A percentile compares a stretch with the other conserved stretches of the same genome.
phyloP scores from a whole-genome alignment of 768 basidiomycete species.

The Auriscalpium vulgare region DNA sequence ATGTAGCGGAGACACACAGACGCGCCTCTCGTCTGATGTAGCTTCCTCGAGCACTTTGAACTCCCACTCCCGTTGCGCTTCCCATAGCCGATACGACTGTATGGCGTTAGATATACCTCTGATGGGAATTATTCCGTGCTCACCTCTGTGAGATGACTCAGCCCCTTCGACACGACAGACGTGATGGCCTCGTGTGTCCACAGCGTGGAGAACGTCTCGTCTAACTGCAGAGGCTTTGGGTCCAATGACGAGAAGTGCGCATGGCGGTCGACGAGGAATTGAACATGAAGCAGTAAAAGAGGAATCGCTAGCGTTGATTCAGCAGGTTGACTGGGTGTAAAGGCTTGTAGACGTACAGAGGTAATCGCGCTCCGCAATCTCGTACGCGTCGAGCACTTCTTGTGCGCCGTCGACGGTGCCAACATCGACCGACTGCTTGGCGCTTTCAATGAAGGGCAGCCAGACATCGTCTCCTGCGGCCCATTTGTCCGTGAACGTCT shows the following conservation, averaged over 20 bases:
- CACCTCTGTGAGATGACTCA: conserved; percentile 59
- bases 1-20: not conserved
- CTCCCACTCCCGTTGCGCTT: conserved; percentile 68
- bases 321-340: conserved; percentile 10
- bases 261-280: conserved; percentile 43
- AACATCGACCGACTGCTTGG: conserved; percentile 40
- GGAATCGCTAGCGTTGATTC: conserved; percentile 52
- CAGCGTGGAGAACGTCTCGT: conserved; percentile 48
- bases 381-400: conserved; percentile 54
- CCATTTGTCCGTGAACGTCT: conserved; percentile 56
- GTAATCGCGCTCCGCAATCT: conserved; percentile 67
- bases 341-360: conserved; percentile 52
- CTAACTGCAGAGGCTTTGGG: conserved; percentile 39
- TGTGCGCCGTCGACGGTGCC: conserved; percentile 43
- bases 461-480: conserved; percentile 67
- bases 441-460: conserved; percentile 57
- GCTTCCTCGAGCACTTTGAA: conserved; percentile 49
- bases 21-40: conserved; percentile 39
- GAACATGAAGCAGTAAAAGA: conserved; percentile 58
- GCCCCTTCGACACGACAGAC: conserved; percentile 47
- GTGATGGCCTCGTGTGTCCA: conserved; percentile 55
- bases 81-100: conserved; percentile 70
- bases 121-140: conserved; percentile 3
- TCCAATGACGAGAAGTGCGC: conserved; percentile 29
- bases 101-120: not conserved